Percentiles rank a stretch among this genome's conserved stretches.
phyloP scores from a whole-genome alignment of 75 land plant genomes.

The Sequoia sempervirens region DNA sequence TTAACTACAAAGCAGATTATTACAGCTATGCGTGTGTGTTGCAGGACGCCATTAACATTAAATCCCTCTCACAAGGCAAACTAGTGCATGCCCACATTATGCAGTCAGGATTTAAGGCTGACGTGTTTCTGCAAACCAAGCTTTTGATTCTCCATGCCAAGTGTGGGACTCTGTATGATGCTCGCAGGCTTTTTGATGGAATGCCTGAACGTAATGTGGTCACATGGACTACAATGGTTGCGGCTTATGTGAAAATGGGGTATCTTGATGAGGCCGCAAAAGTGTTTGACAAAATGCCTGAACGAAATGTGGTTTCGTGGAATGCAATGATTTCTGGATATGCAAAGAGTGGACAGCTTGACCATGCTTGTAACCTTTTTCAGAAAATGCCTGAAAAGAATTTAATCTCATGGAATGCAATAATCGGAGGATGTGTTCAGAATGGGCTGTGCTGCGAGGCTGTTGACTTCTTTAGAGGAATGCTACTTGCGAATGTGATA shows the following conservation, averaged over 20 bases:
- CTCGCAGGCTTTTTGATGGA: not conserved
- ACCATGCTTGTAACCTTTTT: not conserved
- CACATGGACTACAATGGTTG: not conserved
- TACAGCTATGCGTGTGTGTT: not conserved
- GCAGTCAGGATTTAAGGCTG: not conserved
- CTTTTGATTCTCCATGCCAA: not conserved
- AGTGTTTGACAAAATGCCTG: not conserved
- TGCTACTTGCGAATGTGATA: not conserved
- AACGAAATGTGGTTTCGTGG: constrained; percentile 1
- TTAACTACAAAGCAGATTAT: not conserved
- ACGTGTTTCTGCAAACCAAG: not conserved
- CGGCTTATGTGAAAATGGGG: not conserved
- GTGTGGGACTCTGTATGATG: constrained; percentile 1
- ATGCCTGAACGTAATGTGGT: constrained; percentile 3
- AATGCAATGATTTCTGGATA: constrained; percentile 5
- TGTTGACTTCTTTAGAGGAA: constrained; percentile 2
- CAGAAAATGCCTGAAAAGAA: not conserved
- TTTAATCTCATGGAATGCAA: constrained; percentile 17
- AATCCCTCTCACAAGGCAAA: not conserved
- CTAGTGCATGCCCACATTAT: not conserved
- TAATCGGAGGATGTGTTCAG: constrained; percentile 13
- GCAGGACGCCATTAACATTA: not conserved
- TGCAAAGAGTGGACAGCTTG: not conserved
- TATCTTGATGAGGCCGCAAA: not conserved
- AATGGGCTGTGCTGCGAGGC: constrained; percentile 16